A percentile compares a stretch with the other conserved stretches of the same genome.
Evolutionary conservation across 2,329 filamentous ascomycete species (phyloP).

Genomic region (Penicillium sp.): DNA sequence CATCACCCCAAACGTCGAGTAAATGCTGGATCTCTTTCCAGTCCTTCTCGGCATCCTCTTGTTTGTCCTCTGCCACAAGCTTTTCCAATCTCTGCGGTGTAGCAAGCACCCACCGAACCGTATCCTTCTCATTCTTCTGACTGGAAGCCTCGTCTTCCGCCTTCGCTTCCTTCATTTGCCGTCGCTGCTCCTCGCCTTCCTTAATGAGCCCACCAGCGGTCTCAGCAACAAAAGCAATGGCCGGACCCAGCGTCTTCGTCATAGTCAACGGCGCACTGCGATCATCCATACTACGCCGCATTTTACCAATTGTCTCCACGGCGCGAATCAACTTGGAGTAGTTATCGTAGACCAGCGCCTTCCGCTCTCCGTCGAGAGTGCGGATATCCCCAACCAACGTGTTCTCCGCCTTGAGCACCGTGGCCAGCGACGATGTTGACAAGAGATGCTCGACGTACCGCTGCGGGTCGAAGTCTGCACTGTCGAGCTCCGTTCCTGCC

Average conservation of each 20-base stretch:
- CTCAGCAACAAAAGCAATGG: conserved; percentile 44
- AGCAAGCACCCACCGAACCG: conserved; percentile 45
- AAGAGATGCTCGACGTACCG: conserved; percentile 48
- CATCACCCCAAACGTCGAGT: conserved; percentile 42
- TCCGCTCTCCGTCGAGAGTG: conserved; percentile 90
- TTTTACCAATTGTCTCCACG: conserved; percentile 87
- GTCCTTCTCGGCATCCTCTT: conserved; percentile 41
- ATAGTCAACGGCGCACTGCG: conserved; percentile 44
- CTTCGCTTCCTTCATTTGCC: conserved; percentile 27
- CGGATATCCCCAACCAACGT: conserved; percentile 66
- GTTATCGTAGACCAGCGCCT: conserved; percentile 96
- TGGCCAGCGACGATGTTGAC: conserved; percentile 40
- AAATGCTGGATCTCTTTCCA: conserved; percentile 41
- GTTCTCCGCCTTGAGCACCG: conserved; percentile 45
- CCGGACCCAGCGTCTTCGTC: conserved; percentile 43
- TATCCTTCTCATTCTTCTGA: conserved; percentile 36
- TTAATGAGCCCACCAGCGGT: conserved; percentile 40
- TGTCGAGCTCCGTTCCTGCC: conserved; percentile 64
- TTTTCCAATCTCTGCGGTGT: conserved; percentile 38
- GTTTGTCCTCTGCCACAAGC: conserved; percentile 37
- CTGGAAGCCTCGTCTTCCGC: conserved; percentile 12
- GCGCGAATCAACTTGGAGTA: conserved; percentile 96
- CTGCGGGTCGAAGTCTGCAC: conserved; percentile 67
- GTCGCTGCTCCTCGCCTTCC: conserved; percentile 37
- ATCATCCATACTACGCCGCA: conserved; percentile 49